Percentiles rank a stretch among this genome's conserved stretches.
Conservation (phyloP, 352 stramenopile genomes). For the Phytophthora hybrid region DNA sequence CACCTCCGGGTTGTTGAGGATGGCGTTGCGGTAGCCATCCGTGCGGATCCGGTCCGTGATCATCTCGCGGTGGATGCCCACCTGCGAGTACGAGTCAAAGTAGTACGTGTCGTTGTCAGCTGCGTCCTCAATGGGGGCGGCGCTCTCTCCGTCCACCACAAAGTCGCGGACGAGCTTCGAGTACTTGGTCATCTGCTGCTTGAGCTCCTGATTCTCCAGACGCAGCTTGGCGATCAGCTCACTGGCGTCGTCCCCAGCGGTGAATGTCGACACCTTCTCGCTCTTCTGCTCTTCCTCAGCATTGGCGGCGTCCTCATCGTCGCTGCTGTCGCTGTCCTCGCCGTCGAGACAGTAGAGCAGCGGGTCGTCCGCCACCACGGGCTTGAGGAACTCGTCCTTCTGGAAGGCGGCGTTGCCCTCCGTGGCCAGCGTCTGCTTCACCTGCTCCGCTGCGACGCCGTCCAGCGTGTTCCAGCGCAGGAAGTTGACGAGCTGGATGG, state of each 20-base stretch:
- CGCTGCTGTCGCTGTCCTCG: conserved; percentile 57
- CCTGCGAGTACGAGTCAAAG: conserved; percentile 98
- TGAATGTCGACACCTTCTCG: conserved; percentile 15
- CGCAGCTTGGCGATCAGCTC: conserved; percentile 54
- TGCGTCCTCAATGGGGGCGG: conserved; percentile 34
- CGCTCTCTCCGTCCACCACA: conserved; percentile 68
- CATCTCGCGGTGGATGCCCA: conserved; percentile 98
- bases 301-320: conserved; percentile 53
- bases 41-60: conserved; percentile 93
- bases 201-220: conserved; percentile 77
- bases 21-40: conserved; percentile 97
- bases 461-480: conserved; percentile 60
- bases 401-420: conserved; percentile 63
- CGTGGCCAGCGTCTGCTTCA: conserved; percentile 55
- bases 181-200: conserved; percentile 79
- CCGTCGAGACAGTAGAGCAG: conserved; percentile 86
- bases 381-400: conserved; percentile 80
- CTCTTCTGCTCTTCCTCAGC: conserved; percentile 47
- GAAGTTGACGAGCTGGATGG: conserved; percentile 85
- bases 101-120: conserved; percentile 95
- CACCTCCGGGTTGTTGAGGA: conserved; percentile 97
- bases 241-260: conserved; percentile 18
- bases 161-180: conserved; percentile 74
- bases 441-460: conserved; percentile 41
- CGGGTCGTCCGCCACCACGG: conserved; percentile 78